Conservation (phyloP, 129 eudicot species). For the Helichrysum umbraculigerum region DNA sequence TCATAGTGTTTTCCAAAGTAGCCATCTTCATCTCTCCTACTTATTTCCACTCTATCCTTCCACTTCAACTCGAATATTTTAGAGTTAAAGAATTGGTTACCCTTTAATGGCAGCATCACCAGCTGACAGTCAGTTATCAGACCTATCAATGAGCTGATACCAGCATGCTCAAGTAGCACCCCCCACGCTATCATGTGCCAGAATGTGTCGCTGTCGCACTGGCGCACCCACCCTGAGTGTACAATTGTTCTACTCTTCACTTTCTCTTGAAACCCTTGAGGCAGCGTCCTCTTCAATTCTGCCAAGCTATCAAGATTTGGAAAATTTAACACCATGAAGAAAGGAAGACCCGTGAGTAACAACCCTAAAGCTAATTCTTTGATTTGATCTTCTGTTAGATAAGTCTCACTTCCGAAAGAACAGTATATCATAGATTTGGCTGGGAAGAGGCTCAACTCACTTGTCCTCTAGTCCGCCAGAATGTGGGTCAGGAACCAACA, state of each 20-base stretch:
- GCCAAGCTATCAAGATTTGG: conserved; percentile 24
- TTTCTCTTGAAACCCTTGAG: conserved; percentile 46
- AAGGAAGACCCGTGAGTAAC: conserved; percentile 45
- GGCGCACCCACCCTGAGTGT: conserved; percentile 66
- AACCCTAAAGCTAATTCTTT: conserved; percentile 45
- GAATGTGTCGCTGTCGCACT: conserved; percentile 61
- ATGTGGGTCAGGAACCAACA: conserved; percentile 39
- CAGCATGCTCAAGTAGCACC: conserved; percentile 46
- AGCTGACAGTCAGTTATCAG: conserved; percentile 50
- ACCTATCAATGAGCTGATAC: conserved; percentile 51
- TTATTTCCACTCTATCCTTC: conserved; percentile 51
- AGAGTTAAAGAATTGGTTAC: conserved; percentile 45
- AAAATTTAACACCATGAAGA: conserved; percentile 51
- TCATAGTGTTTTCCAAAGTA: conserved; percentile 47
- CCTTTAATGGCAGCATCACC: conserved; percentile 46
- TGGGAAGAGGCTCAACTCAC: conserved; percentile 34
- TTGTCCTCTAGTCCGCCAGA: conserved; percentile 35
- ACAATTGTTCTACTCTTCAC: conserved; percentile 43
- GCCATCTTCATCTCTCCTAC: conserved; percentile 66
- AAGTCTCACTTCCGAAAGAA: conserved; percentile 57
- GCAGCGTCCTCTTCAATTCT: conserved; percentile 38
- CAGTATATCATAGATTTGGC: conserved; percentile 45
- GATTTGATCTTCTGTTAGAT: conserved; percentile 41
- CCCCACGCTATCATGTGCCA: conserved; percentile 56
- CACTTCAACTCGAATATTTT: conserved; percentile 43